phyloP scores from a whole-genome alignment of 768 basidiomycete species.

The Pleurotus djamor region DNA sequence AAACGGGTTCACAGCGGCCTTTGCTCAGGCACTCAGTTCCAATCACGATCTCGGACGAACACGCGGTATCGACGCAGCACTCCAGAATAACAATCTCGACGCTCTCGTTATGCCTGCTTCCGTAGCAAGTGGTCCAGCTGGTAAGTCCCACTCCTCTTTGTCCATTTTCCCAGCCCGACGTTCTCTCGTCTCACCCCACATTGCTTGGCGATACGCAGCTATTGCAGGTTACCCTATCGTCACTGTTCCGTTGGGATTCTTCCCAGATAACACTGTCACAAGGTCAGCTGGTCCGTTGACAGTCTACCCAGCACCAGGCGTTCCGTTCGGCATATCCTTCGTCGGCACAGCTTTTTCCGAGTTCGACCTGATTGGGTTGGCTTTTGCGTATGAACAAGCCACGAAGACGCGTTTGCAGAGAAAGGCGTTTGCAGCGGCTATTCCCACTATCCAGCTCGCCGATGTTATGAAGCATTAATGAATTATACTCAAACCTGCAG shows the following conservation, averaged over 20 bases:
- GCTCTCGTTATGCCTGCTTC: constrained; percentile 49
- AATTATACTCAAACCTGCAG: background rate
- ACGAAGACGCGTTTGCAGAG: constrained; percentile 50
- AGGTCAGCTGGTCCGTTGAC: constrained; percentile 34
- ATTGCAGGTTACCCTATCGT: constrained; percentile 61
- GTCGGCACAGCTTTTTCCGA: constrained; percentile 63
- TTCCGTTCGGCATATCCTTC: constrained; percentile 63
- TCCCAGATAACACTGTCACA: constrained; percentile 42
- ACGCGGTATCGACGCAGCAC: constrained; percentile 51
- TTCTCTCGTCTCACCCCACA: background rate
- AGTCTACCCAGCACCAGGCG: constrained; percentile 50
- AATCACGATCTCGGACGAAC: constrained; percentile 46
- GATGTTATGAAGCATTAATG: background rate
- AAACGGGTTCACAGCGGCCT: constrained; percentile 39
- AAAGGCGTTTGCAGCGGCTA: constrained; percentile 48
- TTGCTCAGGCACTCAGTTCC: constrained; percentile 38
- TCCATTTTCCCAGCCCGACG: constrained; percentile 10
- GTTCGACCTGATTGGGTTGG: constrained; percentile 52
- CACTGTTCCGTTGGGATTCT: constrained; percentile 59
- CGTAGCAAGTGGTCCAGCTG: constrained; percentile 37
- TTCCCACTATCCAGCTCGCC: constrained; percentile 31
- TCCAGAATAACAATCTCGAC: constrained; percentile 45
- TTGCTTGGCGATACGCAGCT: constrained; percentile 25
- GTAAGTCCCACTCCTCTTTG: constrained; percentile 15
- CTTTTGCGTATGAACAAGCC: constrained; percentile 65